Evolutionary conservation across 1,139 yeast genomes (phyloP).

Genomic region (Suhomyces ambrosiae): DNA sequence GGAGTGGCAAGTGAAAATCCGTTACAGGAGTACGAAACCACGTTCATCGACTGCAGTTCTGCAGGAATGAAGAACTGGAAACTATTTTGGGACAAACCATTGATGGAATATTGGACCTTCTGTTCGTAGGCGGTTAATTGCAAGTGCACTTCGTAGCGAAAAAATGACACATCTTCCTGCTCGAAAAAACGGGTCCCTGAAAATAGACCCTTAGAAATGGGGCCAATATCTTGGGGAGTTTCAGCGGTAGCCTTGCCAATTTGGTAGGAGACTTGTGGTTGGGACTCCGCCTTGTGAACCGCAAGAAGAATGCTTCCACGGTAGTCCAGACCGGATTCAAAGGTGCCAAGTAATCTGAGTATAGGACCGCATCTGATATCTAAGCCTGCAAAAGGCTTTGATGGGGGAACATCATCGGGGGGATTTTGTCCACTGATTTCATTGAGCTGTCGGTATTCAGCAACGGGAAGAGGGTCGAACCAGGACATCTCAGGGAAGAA

Average conservation of each 20-base stretch:
- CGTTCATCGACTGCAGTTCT: conserved; percentile 65
- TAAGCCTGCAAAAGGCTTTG: conserved; percentile 28
- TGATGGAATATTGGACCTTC: conserved; percentile 60
- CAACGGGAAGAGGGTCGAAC: conserved; percentile 35
- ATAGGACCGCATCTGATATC: conserved; percentile 77
- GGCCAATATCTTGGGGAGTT: conserved; percentile 10
- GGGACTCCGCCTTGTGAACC: conserved; percentile 38
- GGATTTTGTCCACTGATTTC: conserved; percentile 25
- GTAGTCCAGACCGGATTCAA: conserved; percentile 53
- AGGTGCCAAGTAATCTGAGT: conserved; percentile 64
- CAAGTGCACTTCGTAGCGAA: conserved; percentile 61
- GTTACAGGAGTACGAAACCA: conserved; percentile 83
- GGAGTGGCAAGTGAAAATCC: conserved; percentile 85
- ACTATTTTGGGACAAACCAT: conserved; percentile 40
- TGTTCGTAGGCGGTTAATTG: conserved; percentile 52
- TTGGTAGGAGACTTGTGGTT: conserved; percentile 41
- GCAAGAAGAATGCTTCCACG: conserved; percentile 69
- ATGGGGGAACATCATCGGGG: conserved; percentile 31
- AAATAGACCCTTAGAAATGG: conserved; percentile 43
- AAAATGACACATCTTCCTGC: conserved; percentile 58
- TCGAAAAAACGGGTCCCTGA: conserved; percentile 44
- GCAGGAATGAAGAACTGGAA: conserved; percentile 64
- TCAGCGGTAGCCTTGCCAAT: conserved; percentile 35
- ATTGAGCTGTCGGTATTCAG: conserved; percentile 31
- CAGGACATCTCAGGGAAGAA: conserved; percentile 18